Evolutionary conservation across 768 basidiomycete genomes (phyloP).

Genomic region (Rhodotorula kratochvilovae): DNA sequence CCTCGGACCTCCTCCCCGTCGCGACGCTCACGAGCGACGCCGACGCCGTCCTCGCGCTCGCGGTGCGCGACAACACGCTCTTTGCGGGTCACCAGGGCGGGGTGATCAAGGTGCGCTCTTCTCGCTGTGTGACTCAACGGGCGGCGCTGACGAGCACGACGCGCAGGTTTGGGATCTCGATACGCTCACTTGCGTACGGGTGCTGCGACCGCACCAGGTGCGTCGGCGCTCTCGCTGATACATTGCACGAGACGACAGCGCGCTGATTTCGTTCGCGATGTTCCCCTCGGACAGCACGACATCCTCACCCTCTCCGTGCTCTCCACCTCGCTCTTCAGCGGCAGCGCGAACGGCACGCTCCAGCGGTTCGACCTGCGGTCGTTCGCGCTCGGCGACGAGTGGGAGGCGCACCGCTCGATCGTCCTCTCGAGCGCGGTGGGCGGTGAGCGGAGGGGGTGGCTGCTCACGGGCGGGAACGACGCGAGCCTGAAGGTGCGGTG

Average conservation of each 20-base stretch:
- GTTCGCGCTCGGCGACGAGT: conserved; percentile 78
- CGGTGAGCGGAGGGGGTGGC: not conserved
- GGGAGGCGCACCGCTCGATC: conserved; percentile 75
- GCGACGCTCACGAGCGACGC: conserved; percentile 12
- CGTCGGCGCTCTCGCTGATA: too few relatives aligned
- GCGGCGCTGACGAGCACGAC: not conserved
- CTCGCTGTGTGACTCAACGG: too few relatives aligned
- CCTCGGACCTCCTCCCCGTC: conserved; percentile 9
- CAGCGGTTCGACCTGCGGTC: conserved; percentile 71
- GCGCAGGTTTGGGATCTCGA: conserved; percentile 65
- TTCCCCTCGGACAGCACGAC: conserved; percentile 55
- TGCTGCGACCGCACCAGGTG: conserved; percentile 79
- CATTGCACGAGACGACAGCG: too few relatives aligned
- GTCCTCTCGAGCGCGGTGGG: conserved; percentile 52
- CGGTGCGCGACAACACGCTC: conserved; percentile 68
- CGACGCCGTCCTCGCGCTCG: conserved; percentile 71
- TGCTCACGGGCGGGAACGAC: conserved; percentile 78
- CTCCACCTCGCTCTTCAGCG: conserved; percentile 55
- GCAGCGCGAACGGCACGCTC: conserved; percentile 59
- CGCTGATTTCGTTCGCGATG: too few relatives aligned
- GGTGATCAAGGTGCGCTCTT: conserved; percentile 63
- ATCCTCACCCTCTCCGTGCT: conserved; percentile 74
- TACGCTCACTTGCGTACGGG: conserved; percentile 77
- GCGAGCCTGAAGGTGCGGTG: conserved; percentile 68
- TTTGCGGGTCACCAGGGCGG: conserved; percentile 95